Evolutionary conservation across 768 basidiomycete genomes (phyloP).

Genomic region (Pulveroboletus sp.): DNA sequence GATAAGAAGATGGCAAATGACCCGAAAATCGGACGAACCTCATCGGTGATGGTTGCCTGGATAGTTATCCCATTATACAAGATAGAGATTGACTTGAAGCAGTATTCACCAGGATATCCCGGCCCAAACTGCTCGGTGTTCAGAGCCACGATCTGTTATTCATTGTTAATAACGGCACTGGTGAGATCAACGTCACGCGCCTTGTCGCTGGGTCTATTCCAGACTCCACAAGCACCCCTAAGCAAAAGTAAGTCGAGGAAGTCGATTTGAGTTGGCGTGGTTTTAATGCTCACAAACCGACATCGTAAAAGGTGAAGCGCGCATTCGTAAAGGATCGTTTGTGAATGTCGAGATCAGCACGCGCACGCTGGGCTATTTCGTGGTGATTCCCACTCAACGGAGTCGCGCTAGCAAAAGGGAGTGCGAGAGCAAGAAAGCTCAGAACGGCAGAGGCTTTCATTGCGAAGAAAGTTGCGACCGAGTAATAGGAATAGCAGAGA

Average conservation of each 20-base stretch:
- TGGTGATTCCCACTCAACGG: conserved; percentile 34
- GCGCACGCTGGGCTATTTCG: conserved; percentile 43
- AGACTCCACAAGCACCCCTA: conserved; percentile 53
- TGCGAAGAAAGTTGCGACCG: background rate
- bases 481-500: background rate
- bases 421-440: conserved; percentile 31
- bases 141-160: conserved; percentile 24
- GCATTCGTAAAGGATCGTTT: conserved; percentile 34
- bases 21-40: conserved; percentile 34
- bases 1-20: background rate
- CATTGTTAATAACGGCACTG: background rate
- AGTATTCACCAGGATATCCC: conserved; percentile 59
- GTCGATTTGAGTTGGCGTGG: background rate
- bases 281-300: conserved; percentile 39
- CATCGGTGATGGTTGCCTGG: conserved; percentile 54
- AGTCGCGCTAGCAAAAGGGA: conserved; percentile 33
- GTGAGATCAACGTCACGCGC: conserved; percentile 1
- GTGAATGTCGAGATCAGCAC: conserved; percentile 31
- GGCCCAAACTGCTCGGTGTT: conserved; percentile 44
- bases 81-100: conserved; percentile 61
- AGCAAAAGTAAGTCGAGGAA: background rate
- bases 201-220: conserved; percentile 32
- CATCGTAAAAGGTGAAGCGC: conserved; percentile 52
- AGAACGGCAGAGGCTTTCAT: conserved; percentile 30
- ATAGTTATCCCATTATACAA: conserved; percentile 48